Evolutionary conservation across 2,329 filamentous ascomycete species (phyloP).

Genomic region (Venturia carpophila): DNA sequence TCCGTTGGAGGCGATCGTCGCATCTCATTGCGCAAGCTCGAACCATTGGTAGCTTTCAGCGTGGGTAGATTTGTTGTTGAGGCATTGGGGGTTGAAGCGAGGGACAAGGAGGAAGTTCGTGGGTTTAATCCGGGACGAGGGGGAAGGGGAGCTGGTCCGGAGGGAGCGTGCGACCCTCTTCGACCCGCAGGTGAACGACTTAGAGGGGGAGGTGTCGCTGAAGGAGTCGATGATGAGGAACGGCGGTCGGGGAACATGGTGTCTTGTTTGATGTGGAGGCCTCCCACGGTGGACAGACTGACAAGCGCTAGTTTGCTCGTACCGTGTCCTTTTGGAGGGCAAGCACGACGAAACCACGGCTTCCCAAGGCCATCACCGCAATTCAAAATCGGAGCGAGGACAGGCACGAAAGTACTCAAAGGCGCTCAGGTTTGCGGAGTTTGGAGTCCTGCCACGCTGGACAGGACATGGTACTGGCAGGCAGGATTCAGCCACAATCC

Average conservation of each 20-base stretch:
- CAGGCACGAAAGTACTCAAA: background rate
- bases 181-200: constrained; percentile 22
- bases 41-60: constrained; percentile 59
- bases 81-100: constrained; percentile 62
- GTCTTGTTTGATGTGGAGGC: constrained; percentile 6
- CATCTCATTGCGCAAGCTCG: constrained; percentile 53
- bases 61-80: constrained; percentile 68
- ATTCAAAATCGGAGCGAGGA: background rate
- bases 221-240: constrained; percentile 56
- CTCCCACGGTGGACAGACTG: background rate
- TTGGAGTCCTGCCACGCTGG: too few relatives aligned
- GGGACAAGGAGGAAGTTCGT: constrained; percentile 68
- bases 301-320: background rate
- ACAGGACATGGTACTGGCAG: background rate
- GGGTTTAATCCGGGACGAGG: constrained; percentile 61
- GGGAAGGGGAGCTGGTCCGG: constrained; percentile 43
- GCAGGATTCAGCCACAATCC: background rate
- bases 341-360: background rate
- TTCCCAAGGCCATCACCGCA: background rate
- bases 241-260: constrained; percentile 88
- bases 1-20: constrained; percentile 44
- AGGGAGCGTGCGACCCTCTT: constrained; percentile 64
- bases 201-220: constrained; percentile 50
- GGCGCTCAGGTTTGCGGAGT: background rate
- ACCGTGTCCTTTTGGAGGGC: background rate